Evolutionary conservation across 352 stramenopile genomes (phyloP), one percentile per base, ranked within the genome.

Genomic region (Elongisporangium undulatum): DNA sequence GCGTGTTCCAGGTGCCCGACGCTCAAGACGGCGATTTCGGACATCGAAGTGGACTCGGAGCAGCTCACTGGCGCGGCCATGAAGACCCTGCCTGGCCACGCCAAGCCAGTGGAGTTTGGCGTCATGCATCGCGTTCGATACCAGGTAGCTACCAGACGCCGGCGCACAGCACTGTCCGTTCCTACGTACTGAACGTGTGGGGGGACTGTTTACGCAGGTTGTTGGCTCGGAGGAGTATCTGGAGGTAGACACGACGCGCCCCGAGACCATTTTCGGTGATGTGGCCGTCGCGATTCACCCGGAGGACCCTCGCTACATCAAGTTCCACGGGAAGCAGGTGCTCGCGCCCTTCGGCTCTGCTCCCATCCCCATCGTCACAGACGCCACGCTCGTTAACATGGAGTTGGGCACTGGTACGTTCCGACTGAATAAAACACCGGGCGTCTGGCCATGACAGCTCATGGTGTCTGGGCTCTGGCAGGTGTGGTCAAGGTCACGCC

Each of bases 251-350:
- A 99, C 98, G 0, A 99, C 98, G 0, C 78, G 98, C 55, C 97
- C 97, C 0, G 98, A 99, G 74, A 99, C 98, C 4, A 99, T 99
- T 54, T 97, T 99, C 60, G 98, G 98, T 7, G 98, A 99, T 69
- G 97, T 97, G 2, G 98, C 97, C 1, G 88, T 99, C 13, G 98
- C 97, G 29, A 90, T 99, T 1, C 96, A 99, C 68, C 96, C 97
- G 0, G 81, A 99, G 4, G 97, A 99, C 75, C 58, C 56, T 24
- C 82, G 87, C 24, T 99, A 99, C 78, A 90, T 72, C 26, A 83
- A 94, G 54, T 91, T 99, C 49, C 97, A 99, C 65, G 97, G 96
- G 38, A 98, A 97, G 68, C 75, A 82, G 39, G 86, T 99, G 17
- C 60, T 98, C 24, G 97, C 99, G 73, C 98, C 98, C 45, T 99